A percentile compares a stretch with the other conserved stretches of the same genome.
Conservation (phyloP, 805 yeast genomes). For the Yarrowia deformans region DNA sequence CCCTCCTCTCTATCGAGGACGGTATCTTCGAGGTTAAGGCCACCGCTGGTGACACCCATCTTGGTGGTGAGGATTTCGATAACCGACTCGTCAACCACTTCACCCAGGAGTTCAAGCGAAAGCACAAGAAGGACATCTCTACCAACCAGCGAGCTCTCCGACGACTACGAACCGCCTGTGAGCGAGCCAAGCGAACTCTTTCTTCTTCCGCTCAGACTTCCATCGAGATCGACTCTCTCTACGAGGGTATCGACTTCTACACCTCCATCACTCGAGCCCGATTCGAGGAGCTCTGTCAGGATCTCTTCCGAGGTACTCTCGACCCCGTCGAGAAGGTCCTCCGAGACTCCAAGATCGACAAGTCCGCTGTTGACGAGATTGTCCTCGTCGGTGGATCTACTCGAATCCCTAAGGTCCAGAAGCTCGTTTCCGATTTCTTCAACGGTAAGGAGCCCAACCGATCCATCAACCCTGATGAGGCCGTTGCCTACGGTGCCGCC, state of each 20-base stretch:
- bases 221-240: conserved; percentile 91
- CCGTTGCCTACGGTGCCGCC: conserved; percentile 99
- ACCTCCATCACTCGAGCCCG: conserved; percentile 96
- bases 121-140: conserved; percentile 93
- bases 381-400: conserved; percentile 98
- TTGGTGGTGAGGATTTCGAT: conserved; percentile 99
- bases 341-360: conserved; percentile 88
- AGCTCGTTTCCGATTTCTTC: conserved; percentile 93
- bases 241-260: conserved; percentile 95
- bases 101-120: conserved; percentile 95
- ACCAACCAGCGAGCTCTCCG: conserved; percentile 96
- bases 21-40: conserved; percentile 98
- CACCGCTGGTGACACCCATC: conserved; percentile 88
- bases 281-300: conserved; percentile 95
- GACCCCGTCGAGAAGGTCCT: conserved; percentile 96
- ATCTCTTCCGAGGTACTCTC: conserved; percentile 89
- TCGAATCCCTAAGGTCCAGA: conserved; percentile 97
- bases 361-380: conserved; percentile 88
- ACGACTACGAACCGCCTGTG: conserved; percentile 98
- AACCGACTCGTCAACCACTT: conserved; percentile 94
- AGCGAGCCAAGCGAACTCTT: conserved; percentile 98
- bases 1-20: conserved; percentile 89
- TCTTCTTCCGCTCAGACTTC: conserved; percentile 96
- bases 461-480: conserved; percentile 98
- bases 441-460: conserved; percentile 97